These are phyloP conservation scores for Sporisorium graminicola DNA, from an alignment of 1,284 basidiomycete genomes.

Conservation along the genomic window DNA sequence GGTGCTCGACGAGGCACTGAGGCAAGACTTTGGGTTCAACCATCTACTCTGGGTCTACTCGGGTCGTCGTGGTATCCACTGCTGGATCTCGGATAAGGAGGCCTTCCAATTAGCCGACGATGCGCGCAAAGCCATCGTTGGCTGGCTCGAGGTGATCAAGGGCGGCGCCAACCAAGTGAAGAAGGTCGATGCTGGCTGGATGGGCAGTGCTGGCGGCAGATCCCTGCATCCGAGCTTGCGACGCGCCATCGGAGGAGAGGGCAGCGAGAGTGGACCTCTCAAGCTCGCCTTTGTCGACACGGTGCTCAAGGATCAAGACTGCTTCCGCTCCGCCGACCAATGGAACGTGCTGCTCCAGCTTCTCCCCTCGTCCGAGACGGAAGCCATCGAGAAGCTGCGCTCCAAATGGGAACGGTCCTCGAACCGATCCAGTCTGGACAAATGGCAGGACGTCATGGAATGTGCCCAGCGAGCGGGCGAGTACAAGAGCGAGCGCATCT, in stretches of 20 bases:
- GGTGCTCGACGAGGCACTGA: slow-evolving; percentile 83
- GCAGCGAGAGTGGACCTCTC: slow-evolving; percentile 72
- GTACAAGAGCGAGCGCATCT: slow-evolving; percentile 53
- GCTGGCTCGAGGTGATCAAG: slow-evolving; percentile 87
- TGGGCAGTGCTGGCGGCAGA: slow-evolving; percentile 76
- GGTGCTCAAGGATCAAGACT: slow-evolving; percentile 87
- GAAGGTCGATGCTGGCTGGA: slow-evolving; percentile 78
- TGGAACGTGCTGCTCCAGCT: slow-evolving; percentile 82
- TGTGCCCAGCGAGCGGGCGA: slow-evolving; percentile 66
- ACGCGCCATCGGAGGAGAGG: slow-evolving; percentile 69
- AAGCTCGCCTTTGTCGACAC: slow-evolving; percentile 76
- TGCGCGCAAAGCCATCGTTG: slow-evolving; percentile 85
- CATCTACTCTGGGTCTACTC: slow-evolving; percentile 97
- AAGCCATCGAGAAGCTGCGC: slow-evolving; percentile 71
- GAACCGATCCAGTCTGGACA: slow-evolving; percentile 75
- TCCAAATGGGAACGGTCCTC: slow-evolving; percentile 77
- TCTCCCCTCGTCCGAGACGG: slow-evolving; percentile 74
- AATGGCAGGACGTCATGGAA: slow-evolving; percentile 79
- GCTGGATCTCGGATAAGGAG: slow-evolving; percentile 93
- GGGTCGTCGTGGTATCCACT: slow-evolving; percentile 95
- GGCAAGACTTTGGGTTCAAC: slow-evolving; percentile 82
- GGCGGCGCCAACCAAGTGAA: slow-evolving; percentile 82
- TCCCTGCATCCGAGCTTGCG: slow-evolving; percentile 64
- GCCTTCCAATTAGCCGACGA: slow-evolving; percentile 93
- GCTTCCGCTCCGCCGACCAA: slow-evolving; percentile 80